phyloP scores from a whole-genome alignment of 1,284 basidiomycete genomes.

The Ustilago hordei region DNA sequence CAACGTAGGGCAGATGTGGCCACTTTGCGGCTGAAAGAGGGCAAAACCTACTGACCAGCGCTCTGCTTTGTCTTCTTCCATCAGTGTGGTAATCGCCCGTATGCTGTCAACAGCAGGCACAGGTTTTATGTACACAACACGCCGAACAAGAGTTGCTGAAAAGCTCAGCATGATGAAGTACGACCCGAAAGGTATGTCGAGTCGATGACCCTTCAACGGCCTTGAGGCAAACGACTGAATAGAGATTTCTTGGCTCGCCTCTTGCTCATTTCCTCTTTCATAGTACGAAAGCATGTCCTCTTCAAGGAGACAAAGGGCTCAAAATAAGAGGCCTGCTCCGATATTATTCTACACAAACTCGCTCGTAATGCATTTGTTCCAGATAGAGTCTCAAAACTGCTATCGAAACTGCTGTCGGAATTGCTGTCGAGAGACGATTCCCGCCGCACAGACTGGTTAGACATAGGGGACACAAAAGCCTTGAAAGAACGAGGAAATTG shows the following conservation, averaged over 20 bases:
- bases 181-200: slow-evolving; percentile 63
- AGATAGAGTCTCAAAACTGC: neutral
- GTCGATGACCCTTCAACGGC: too few species aligned
- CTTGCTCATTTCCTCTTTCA: neutral
- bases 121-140: slow-evolving; percentile 67
- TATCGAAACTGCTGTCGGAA: neutral
- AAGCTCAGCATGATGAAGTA: slow-evolving; percentile 67
- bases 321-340: slow-evolving; percentile 23
- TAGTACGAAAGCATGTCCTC: slow-evolving; percentile 66
- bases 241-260: neutral
- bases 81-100: slow-evolving; percentile 65
- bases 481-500: neutral
- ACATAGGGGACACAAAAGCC: neutral
- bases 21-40: neutral
- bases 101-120: slow-evolving; percentile 67
- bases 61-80: neutral
- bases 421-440: neutral
- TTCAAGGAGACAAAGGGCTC: slow-evolving; percentile 65
- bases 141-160: slow-evolving; percentile 59
- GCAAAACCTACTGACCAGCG: neutral
- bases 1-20: neutral
- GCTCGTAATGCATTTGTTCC: neutral
- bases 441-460: neutral
- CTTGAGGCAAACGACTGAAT: neutral
- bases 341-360: neutral